A percentile compares a stretch with the other conserved stretches of the same genome.
phyloP scores from a whole-genome alignment of 2,329 filamentous ascomycete genomes.

The Beauveria sp. region DNA sequence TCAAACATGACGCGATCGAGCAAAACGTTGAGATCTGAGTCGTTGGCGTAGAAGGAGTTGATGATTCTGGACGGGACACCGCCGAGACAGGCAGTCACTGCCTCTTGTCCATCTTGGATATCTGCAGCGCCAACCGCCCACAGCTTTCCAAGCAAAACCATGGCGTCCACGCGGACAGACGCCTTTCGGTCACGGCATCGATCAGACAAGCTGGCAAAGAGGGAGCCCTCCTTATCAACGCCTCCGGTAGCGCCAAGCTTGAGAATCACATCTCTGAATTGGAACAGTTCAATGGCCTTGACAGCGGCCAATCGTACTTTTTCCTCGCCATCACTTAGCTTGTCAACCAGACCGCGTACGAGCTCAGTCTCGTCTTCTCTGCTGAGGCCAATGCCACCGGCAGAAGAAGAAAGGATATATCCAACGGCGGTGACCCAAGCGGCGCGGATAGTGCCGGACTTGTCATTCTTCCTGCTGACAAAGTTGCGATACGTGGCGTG shows the following conservation, averaged over 20 bases:
- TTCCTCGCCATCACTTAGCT: conserved; percentile 82
- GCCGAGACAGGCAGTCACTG: conserved; percentile 64
- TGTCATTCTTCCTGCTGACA: conserved; percentile 77
- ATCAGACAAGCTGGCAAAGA: conserved; percentile 76
- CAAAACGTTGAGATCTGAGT: conserved; percentile 74
- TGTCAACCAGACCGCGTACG: conserved; percentile 66
- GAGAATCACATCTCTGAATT: conserved; percentile 69
- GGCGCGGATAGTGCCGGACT: conserved; percentile 70
- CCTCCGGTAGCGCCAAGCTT: conserved; percentile 74
- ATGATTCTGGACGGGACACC: conserved; percentile 80
- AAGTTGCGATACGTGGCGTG: conserved; percentile 74
- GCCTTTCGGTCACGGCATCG: conserved; percentile 81
- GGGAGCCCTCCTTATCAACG: conserved; percentile 66
- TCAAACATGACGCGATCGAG: conserved; percentile 83
- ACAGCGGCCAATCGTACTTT: conserved; percentile 87
- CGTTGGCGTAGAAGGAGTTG: conserved; percentile 84
- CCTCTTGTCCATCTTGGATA: conserved; percentile 73
- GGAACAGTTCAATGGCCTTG: conserved; percentile 72
- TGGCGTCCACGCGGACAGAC: conserved; percentile 75
- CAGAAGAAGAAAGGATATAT: conserved; percentile 82
- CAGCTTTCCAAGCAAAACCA: conserved; percentile 73
- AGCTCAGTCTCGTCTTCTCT: conserved; percentile 72
- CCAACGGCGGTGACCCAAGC: conserved; percentile 81
- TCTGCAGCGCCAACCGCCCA: conserved; percentile 93
- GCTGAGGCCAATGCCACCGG: conserved; percentile 80